phyloP scores from a whole-genome alignment of 2,329 filamentous ascomycete species.

The Xylariaceae sp. region DNA sequence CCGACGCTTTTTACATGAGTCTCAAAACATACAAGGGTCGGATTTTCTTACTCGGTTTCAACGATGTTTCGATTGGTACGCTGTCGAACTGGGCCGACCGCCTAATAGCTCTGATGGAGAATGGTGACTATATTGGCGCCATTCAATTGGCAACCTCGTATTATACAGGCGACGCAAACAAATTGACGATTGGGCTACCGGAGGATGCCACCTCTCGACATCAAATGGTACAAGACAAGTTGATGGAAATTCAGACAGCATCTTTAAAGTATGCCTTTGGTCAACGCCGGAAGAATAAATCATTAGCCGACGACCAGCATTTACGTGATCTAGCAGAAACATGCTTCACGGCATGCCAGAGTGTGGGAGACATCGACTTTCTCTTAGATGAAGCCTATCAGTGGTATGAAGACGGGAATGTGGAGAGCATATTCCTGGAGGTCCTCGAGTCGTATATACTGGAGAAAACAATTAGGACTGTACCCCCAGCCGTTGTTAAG shows the following conservation, averaged over 20 bases:
- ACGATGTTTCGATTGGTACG: conserved; percentile 83
- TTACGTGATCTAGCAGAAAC: conserved; percentile 73
- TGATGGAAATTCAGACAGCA: conserved; percentile 88
- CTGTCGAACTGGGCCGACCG: conserved; percentile 97
- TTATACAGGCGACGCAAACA: conserved; percentile 86
- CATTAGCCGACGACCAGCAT: conserved; percentile 48
- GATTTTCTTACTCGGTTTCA: conserved; percentile 87
- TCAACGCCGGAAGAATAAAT: conserved; percentile 49
- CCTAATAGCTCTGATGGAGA: conserved; percentile 87
- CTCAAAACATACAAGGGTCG: conserved; percentile 93
- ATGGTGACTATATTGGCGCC: conserved; percentile 90
- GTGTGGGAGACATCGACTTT: conserved; percentile 72
- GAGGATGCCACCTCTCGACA: conserved; percentile 74
- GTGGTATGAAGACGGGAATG: conserved; percentile 73
- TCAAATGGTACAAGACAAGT: conserved; percentile 76
- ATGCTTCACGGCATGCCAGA: conserved; percentile 77
- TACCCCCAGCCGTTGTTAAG: conserved; percentile 83
- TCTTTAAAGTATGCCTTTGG: conserved; percentile 86
- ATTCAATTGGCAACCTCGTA: conserved; percentile 89
- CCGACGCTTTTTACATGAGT: conserved; percentile 97
- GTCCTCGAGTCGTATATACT: conserved; percentile 84
- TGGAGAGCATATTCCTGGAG: conserved; percentile 75
- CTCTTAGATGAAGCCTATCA: conserved; percentile 88
- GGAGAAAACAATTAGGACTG: conserved; percentile 63
- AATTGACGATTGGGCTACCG: conserved; percentile 86